Conservation (phyloP, 1,284 basidiomycete genomes). For the Pisolithus thermaeus region DNA sequence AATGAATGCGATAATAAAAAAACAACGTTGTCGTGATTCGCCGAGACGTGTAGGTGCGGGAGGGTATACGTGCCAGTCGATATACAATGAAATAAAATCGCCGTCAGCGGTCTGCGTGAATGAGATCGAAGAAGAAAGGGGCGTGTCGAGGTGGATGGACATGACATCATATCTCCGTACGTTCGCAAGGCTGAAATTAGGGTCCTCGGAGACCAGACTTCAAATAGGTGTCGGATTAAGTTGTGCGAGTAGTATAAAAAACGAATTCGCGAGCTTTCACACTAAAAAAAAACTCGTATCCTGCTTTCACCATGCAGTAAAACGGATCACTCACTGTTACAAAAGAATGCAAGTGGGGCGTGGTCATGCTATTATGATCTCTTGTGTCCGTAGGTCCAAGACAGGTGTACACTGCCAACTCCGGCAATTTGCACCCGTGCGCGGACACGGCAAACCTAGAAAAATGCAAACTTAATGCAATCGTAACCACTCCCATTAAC, state of each 20-base stretch:
- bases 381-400: slow-evolving; percentile 65
- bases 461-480: background rate
- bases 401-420: slow-evolving; percentile 69
- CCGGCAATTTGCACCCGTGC: slow-evolving; percentile 65
- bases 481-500: background rate
- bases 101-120: slow-evolving; percentile 16
- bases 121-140: background rate
- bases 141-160: slow-evolving; percentile 15
- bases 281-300: slow-evolving; percentile 11
- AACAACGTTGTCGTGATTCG: slow-evolving; percentile 21
- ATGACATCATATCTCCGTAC: slow-evolving; percentile 24
- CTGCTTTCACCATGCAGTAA: slow-evolving; percentile 1
- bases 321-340: slow-evolving; percentile 19
- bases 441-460: slow-evolving; percentile 67
- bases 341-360: slow-evolving; percentile 10
- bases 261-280: slow-evolving; percentile 22
- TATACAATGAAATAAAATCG: slow-evolving; percentile 18
- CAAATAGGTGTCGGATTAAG: slow-evolving; percentile 22
- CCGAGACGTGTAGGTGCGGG: slow-evolving; percentile 18
- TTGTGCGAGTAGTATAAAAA: slow-evolving; percentile 14
- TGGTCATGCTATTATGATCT: slow-evolving; percentile 22
- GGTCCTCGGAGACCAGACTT: slow-evolving; percentile 14
- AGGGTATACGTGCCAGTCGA: slow-evolving; percentile 3
- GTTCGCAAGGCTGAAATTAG: slow-evolving; percentile 22
- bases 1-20: slow-evolving; percentile 10